Conservation (phyloP, 2,329 filamentous ascomycete genomes). For the Pestalotiopsis sp. region DNA sequence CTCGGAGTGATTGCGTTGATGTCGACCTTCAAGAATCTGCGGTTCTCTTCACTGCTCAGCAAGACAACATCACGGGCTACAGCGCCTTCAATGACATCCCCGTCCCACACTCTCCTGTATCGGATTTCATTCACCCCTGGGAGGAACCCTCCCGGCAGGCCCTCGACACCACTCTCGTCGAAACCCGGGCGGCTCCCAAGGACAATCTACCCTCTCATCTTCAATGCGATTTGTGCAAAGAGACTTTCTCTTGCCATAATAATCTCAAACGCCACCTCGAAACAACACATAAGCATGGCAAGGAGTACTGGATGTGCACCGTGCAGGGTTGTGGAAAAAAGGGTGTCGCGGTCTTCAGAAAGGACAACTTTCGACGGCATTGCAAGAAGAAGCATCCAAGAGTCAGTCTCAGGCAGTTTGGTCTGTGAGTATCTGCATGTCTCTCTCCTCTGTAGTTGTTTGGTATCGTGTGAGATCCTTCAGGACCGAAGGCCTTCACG, state of each 20-base stretch:
- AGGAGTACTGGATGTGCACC: slow-evolving; percentile 7
- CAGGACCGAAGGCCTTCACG: slow-evolving; percentile 7
- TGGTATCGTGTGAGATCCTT: neutral
- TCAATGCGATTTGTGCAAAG: neutral
- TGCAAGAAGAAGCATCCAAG: neutral
- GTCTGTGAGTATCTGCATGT: slow-evolving; percentile 2
- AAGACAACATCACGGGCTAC: slow-evolving; percentile 1
- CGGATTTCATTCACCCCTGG: slow-evolving; percentile 1
- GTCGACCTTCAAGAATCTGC: neutral
- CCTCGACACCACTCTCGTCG: neutral
- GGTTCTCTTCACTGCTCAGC: neutral
- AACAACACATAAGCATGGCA: neutral
- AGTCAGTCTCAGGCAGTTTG: neutral
- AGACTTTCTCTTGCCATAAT: neutral
- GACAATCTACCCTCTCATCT: neutral
- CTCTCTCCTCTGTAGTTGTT: neutral
- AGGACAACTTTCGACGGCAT: slow-evolving; percentile 8
- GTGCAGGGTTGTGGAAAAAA: too few species aligned
- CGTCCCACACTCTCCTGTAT: slow-evolving; percentile 4
- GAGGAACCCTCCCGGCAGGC: neutral
- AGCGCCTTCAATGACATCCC: neutral
- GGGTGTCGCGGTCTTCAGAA: neutral
- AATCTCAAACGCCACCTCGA: slow-evolving; percentile 2
- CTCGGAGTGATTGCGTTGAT: neutral
- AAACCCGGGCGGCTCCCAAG: neutral